Percentiles rank a stretch among this genome's conserved stretches.
phyloP scores from a whole-genome alignment of 169 alveolate genomes.

The Eimeria necatrix region DNA sequence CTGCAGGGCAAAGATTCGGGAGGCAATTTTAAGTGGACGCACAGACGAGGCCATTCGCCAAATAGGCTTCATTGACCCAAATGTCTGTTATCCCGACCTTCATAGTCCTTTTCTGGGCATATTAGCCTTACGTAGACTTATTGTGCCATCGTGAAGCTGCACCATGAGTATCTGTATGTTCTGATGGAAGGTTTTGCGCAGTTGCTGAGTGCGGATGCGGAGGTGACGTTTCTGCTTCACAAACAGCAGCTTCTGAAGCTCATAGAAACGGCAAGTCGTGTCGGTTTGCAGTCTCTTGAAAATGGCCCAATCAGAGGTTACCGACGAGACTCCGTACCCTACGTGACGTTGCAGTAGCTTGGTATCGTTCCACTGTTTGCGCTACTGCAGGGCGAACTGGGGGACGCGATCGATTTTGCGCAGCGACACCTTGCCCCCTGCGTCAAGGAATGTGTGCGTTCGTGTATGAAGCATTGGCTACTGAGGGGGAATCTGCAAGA shows the following conservation, averaged over 20 bases:
- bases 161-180: not conserved
- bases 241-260: slow-evolving; percentile 80
- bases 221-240: slow-evolving; percentile 71
- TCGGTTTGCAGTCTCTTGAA: not conserved
- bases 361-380: not conserved
- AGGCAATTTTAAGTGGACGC: slow-evolving; percentile 78
- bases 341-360: not conserved
- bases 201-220: slow-evolving; percentile 77
- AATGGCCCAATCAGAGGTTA: not conserved
- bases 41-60: slow-evolving; percentile 78
- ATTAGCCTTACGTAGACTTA: not conserved
- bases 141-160: not conserved
- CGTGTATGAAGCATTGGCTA: not conserved
- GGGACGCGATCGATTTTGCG: slow-evolving; percentile 79
- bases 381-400: slow-evolving; percentile 72
- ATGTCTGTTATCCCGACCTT: slow-evolving; percentile 4
- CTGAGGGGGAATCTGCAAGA: too few relatives aligned
- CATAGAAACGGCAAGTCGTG: slow-evolving; percentile 73
- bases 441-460: slow-evolving; percentile 78
- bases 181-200: not conserved
- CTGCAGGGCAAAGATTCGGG: slow-evolving; percentile 76
- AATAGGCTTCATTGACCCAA: slow-evolving; percentile 56
- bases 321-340: not conserved
- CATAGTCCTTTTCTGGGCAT: not conserved
- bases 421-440: slow-evolving; percentile 81